These are phyloP conservation scores for Dactylella cylindrospora DNA, from an alignment of 2,329 filamentous ascomycete species.

Conservation along the genomic window DNA sequence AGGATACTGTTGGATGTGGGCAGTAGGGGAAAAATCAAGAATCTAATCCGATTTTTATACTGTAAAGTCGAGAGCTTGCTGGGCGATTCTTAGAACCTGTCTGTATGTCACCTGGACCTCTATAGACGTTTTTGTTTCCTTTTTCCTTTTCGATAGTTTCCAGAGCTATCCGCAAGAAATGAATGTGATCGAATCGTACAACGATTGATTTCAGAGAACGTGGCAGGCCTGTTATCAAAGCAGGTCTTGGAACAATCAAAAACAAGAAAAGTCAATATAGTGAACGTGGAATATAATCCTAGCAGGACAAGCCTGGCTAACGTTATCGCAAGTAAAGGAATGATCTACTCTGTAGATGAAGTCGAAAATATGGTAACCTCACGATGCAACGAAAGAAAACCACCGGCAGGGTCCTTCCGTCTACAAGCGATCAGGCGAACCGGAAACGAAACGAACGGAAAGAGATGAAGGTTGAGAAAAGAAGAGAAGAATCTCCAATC, in stretches of 20 bases:
- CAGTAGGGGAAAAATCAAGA: slow-evolving; percentile 6
- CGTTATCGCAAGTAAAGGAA: neutral
- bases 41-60: slow-evolving; percentile 7
- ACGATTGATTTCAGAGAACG: too few relatives aligned
- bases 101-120: slow-evolving; percentile 7
- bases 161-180: slow-evolving; percentile 1
- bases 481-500: slow-evolving; percentile 5
- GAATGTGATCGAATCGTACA: slow-evolving; percentile 36
- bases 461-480: slow-evolving; percentile 9
- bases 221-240: too few relatives aligned
- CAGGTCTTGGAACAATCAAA: slow-evolving; percentile 15
- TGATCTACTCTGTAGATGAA: slow-evolving; percentile 32
- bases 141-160: slow-evolving; percentile 3
- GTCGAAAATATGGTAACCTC: too few relatives aligned
- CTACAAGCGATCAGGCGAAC: neutral
- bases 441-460: slow-evolving; percentile 3
- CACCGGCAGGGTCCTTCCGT: too few relatives aligned
- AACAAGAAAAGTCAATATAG: slow-evolving; percentile 12
- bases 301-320: slow-evolving; percentile 19
- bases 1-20: neutral
- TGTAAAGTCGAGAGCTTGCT: neutral
- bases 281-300: neutral
- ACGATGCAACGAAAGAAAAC: too few relatives aligned
- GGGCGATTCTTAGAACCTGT: too few relatives aligned
- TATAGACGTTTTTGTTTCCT: slow-evolving; percentile 1